Base-by-base conservation (phyloP, 2,329 filamentous ascomycete genomes). In the Alternaria conjuncta region DNA sequence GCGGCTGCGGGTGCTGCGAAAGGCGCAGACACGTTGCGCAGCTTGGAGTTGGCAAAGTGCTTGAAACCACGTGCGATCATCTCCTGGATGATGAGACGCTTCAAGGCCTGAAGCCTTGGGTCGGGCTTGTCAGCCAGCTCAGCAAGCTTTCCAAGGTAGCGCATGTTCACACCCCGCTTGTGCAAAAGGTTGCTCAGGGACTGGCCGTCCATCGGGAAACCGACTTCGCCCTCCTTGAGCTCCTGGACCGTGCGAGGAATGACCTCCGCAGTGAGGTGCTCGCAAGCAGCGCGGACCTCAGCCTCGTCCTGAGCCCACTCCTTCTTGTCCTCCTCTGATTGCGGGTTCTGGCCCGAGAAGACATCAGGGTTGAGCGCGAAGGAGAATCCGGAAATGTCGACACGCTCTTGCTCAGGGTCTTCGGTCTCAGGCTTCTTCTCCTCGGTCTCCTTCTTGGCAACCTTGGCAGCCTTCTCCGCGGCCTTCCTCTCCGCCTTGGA, bases 161-260 rank as follows among this genome's bases (percentile, higher is more conserved):
- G 89, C 66, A 98, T 87, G 83, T 99, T 99, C 84, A 99, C 94
- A 82, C 96, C 96, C 45, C 95, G 92, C 86, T 97, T 97, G 85
- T 99, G 96, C 76, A 99, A 86, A 55, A 97, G 87, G 69, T 90
- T 89, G 73, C 91, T 93, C 62, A 99, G 85, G 20, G 95, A 97
- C 75, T 92, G 88, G n/a, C 96, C 96, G 74, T 99, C 96, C 93
- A 98, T 97, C 12, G 96, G 96, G 84, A 98, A 98, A 74, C 95
- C 96, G 70, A 97, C 91, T 71, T 99, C 95, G 7, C 93, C 94
- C 69, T 97, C 93, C 76, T 92, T 91, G 62, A 99, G 87, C 74
- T 99, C 95, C 66, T 91, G 89, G 61, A 98, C 82, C 61, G 99
- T 86, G 60, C 91, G 88, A n/a, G 95, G 94, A 68, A 99, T 91